phyloP scores from a whole-genome alignment of 1,139 yeast species.

The Diutina pseudorugosa region DNA sequence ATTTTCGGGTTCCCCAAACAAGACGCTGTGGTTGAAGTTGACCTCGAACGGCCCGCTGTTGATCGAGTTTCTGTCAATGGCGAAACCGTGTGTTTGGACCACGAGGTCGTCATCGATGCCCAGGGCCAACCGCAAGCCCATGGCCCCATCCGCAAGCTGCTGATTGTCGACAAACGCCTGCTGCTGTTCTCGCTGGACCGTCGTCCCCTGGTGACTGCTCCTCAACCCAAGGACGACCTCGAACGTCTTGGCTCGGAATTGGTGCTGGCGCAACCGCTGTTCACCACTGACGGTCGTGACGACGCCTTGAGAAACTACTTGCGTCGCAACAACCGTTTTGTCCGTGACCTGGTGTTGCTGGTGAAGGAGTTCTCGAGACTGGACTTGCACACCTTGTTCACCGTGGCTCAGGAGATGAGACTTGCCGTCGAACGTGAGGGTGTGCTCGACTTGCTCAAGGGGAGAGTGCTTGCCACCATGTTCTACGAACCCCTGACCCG shows the following conservation, averaged over 20 bases:
- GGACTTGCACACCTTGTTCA: slow-evolving; percentile 83
- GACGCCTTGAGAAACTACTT: slow-evolving; percentile 66
- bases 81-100: slow-evolving; percentile 77
- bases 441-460: slow-evolving; percentile 78
- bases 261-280: slow-evolving; percentile 59
- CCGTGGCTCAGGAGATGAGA: slow-evolving; percentile 97
- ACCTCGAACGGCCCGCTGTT: slow-evolving; percentile 62
- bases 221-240: slow-evolving; percentile 22
- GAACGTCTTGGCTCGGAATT: slow-evolving; percentile 55
- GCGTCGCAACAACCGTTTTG: slow-evolving; percentile 76
- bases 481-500: slow-evolving; percentile 98
- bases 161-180: slow-evolving; percentile 26
- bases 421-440: slow-evolving; percentile 96
- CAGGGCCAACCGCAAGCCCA: background rate
- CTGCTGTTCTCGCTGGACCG: slow-evolving; percentile 32
- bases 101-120: slow-evolving; percentile 39
- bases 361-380: slow-evolving; percentile 80
- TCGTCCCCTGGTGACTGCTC: slow-evolving; percentile 33
- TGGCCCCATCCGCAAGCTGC: slow-evolving; percentile 27
- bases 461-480: slow-evolving; percentile 86
- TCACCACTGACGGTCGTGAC: slow-evolving; percentile 55
- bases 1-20: slow-evolving; percentile 82
- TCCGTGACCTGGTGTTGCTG: slow-evolving; percentile 77
- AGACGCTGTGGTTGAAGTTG: slow-evolving; percentile 67
- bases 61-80: slow-evolving; percentile 77